Evolutionary conservation across 2,329 filamentous ascomycete species (phyloP).

Genomic region (Arachnomyces sp.): DNA sequence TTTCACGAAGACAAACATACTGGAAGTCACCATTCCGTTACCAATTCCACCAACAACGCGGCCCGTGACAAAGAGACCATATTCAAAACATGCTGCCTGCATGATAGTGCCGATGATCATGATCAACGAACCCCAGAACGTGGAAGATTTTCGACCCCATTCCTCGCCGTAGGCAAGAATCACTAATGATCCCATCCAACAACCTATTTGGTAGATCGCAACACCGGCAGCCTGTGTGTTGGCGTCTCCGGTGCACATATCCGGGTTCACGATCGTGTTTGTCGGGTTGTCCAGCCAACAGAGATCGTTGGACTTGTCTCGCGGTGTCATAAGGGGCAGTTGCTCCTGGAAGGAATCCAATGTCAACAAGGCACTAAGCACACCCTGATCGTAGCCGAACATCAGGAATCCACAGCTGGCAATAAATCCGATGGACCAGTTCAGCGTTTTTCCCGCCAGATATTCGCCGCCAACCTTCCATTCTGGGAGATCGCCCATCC

Average conservation of each 20-base stretch:
- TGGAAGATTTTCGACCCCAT: constrained; percentile 10
- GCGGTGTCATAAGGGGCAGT: constrained; percentile 31
- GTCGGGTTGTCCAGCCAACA: constrained; percentile 1
- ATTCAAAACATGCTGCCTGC: constrained; percentile 9
- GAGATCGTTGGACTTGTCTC: constrained; percentile 34
- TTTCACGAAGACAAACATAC: not conserved
- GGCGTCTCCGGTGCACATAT: constrained; percentile 6
- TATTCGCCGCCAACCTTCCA: not conserved
- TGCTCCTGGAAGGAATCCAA: constrained; percentile 49
- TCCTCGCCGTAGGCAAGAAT: constrained; percentile 35
- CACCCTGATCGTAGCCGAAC: constrained; percentile 52
- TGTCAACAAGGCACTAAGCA: constrained; percentile 64
- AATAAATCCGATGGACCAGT: constrained; percentile 6
- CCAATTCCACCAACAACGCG: constrained; percentile 40
- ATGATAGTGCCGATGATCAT: constrained; percentile 7
- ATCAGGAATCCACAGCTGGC: constrained; percentile 11
- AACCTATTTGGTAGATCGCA: constrained; percentile 27
- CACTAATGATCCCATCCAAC: constrained; percentile 31
- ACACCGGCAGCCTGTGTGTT: constrained; percentile 9
- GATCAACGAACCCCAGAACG: constrained; percentile 6
- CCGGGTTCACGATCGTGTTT: constrained; percentile 2
- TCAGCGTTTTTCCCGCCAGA: constrained; percentile 1
- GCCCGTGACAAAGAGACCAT: constrained; percentile 40
- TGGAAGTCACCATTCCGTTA: constrained; percentile 42
- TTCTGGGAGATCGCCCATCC: constrained; percentile 6